phyloP scores from a whole-genome alignment of 768 basidiomycete genomes.

The Leucosporidium scottii region DNA sequence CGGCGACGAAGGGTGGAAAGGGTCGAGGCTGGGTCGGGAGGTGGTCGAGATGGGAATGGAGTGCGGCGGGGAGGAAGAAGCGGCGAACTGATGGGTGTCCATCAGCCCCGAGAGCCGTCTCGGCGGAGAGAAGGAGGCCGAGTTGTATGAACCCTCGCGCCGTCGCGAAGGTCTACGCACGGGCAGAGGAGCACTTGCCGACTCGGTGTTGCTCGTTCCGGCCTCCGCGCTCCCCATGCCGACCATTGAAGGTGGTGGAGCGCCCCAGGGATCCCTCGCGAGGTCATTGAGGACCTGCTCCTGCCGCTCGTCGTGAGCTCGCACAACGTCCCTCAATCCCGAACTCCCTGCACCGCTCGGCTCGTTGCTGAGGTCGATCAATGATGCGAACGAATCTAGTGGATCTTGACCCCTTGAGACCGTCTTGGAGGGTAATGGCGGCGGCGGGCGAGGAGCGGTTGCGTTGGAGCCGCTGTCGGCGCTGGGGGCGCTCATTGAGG shows the following conservation, averaged over 20 bases:
- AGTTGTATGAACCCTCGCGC: neutral
- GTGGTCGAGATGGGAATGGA: constrained; percentile 1
- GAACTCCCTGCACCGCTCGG: neutral
- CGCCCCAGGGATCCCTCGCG: constrained; percentile 5
- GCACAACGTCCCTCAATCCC: neutral
- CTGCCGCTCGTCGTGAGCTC: constrained; percentile 4
- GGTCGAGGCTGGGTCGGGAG: constrained; percentile 6
- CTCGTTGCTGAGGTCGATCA: neutral
- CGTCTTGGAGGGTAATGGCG: neutral
- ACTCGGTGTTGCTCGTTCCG: neutral
- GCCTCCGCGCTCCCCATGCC: neutral
- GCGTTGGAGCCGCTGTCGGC: neutral
- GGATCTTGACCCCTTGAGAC: neutral
- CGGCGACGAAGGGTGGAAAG: constrained; percentile 16
- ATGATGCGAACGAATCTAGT: neutral
- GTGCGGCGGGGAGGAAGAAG: neutral
- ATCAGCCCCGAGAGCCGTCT: constrained; percentile 21
- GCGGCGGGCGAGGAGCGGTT: neutral
- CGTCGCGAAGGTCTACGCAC: too few species aligned
- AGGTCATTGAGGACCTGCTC: constrained; percentile 10
- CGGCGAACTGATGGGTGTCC: neutral
- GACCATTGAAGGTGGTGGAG: neutral
- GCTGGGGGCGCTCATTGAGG: neutral
- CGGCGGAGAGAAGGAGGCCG: constrained; percentile 9
- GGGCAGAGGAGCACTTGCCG: neutral